Conservation (phyloP, 2,329 filamentous ascomycete species). For the Simplicillium sp. region DNA sequence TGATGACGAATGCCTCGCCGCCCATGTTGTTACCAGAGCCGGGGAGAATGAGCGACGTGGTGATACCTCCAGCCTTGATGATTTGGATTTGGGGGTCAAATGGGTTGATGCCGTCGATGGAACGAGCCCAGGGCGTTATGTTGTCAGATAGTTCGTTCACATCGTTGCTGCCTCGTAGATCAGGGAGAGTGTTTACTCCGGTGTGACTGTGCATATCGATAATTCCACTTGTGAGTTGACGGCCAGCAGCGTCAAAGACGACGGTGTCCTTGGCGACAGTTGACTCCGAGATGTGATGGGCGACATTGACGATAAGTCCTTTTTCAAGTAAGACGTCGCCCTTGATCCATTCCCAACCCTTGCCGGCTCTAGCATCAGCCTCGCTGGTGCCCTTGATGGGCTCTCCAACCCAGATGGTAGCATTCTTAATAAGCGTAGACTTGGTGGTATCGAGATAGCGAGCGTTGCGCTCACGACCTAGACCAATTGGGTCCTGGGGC, state of each 20-base stretch:
- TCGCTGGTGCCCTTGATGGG: slow-evolving; percentile 37
- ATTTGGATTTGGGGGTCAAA: slow-evolving; percentile 56
- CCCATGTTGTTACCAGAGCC: slow-evolving; percentile 67
- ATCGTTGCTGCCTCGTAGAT: slow-evolving; percentile 44
- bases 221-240: slow-evolving; percentile 55
- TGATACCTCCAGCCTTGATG: slow-evolving; percentile 66
- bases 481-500: slow-evolving; percentile 45
- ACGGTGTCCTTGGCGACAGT: slow-evolving; percentile 36
- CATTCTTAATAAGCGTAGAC: slow-evolving; percentile 56
- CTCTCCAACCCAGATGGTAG: slow-evolving; percentile 58
- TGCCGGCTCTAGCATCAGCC: slow-evolving; percentile 46
- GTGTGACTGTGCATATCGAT: slow-evolving; percentile 66
- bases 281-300: slow-evolving; percentile 27
- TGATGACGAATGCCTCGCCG: slow-evolving; percentile 60
- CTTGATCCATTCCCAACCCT: slow-evolving; percentile 49
- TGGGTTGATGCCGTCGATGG: slow-evolving; percentile 55
- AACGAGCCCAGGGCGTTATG: slow-evolving; percentile 58
- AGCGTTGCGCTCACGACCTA: slow-evolving; percentile 49
- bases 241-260: slow-evolving; percentile 49
- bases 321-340: slow-evolving; percentile 53
- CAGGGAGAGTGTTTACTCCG: slow-evolving; percentile 48
- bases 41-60: slow-evolving; percentile 56
- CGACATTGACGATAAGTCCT: slow-evolving; percentile 50
- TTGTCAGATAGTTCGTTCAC: slow-evolving; percentile 54
- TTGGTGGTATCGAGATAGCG: slow-evolving; percentile 49